These are phyloP conservation scores for Ustilago xerochloae DNA, from an alignment of 1,284 basidiomycete species.

Conservation along the genomic window DNA sequence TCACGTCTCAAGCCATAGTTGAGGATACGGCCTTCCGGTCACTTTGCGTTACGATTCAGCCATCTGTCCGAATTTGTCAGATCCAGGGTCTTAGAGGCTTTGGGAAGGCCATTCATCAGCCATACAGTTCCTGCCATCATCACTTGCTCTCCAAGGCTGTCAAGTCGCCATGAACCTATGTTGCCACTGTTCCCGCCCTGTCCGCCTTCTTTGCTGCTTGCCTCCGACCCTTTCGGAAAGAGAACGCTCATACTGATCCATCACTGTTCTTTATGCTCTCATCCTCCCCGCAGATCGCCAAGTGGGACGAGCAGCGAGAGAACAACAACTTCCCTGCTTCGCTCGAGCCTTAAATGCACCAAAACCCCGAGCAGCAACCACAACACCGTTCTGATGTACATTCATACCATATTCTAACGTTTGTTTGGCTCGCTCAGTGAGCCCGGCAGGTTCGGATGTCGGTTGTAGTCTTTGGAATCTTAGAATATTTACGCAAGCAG, in stretches of 20 bases:
- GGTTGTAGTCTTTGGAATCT: slow-evolving; percentile 3
- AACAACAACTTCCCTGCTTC: slow-evolving; percentile 65
- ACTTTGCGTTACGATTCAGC: too few species aligned
- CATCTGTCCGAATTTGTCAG: too few species aligned
- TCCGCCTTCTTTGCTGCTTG: neutral
- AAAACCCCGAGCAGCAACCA: neutral
- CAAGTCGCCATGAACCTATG: too few species aligned
- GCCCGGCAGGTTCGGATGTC: neutral
- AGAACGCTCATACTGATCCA: neutral
- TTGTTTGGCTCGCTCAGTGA: neutral
- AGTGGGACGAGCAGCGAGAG: slow-evolving; percentile 68
- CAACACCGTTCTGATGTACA: neutral
- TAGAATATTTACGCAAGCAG: slow-evolving; percentile 6
- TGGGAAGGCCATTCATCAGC: too few species aligned
- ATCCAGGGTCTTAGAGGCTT: too few species aligned
- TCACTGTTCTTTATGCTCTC: neutral
- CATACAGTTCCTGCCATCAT: too few species aligned
- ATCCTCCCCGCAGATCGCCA: slow-evolving; percentile 51
- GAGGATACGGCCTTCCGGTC: too few species aligned
- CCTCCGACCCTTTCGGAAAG: neutral
- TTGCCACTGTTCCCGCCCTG: too few species aligned
- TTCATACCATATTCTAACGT: neutral
- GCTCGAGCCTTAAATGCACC: slow-evolving; percentile 54
- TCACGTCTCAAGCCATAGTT: too few species aligned
- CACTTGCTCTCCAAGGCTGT: too few species aligned